Evolutionary conservation across 306 rosid species (phyloP).

Genomic region (Cotoneaster glaucophyllus): DNA sequence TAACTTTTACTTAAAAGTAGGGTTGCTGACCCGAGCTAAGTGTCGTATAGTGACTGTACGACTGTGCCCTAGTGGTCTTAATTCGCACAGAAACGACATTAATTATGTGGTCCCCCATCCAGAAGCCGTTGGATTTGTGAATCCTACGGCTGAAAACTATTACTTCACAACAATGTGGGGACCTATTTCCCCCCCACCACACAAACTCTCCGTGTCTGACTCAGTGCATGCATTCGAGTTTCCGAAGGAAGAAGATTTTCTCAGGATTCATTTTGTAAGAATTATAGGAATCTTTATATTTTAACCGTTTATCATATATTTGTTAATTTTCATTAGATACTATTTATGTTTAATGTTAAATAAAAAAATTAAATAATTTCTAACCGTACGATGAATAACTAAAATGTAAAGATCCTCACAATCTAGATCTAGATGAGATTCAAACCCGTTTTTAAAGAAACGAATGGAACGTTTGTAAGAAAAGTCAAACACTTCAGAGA

Average conservation of each 20-base stretch:
- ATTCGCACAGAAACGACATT: background rate
- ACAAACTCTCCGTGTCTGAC: background rate
- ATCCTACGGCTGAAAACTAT: conserved; percentile 34
- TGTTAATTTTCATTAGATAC: rapidly evolving
- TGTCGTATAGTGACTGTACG: too few species aligned
- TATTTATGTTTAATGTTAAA: too few species aligned
- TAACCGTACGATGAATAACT: rapidly evolving
- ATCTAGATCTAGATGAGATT: too few species aligned
- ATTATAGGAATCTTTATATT: rapidly evolving
- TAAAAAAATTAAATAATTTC: too few species aligned
- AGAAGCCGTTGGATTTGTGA: conserved; percentile 23
- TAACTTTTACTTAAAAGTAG: background rate
- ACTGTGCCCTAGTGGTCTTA: background rate
- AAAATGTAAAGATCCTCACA: too few species aligned
- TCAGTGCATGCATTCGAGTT: conserved; percentile 16
- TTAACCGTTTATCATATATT: too few species aligned
- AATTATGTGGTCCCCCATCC: conserved; percentile 31
- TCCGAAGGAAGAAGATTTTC: background rate
- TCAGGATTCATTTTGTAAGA: too few species aligned
- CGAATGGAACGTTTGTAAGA: background rate
- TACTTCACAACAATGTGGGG: conserved; percentile 14
- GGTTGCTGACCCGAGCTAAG: background rate
- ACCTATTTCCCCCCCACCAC: conserved; percentile 17
- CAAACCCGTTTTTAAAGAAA: background rate
- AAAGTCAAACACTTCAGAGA: conserved; percentile 22